phyloP scores from a whole-genome alignment of 306 rosid species.

The Glycyrrhiza uralensis region DNA sequence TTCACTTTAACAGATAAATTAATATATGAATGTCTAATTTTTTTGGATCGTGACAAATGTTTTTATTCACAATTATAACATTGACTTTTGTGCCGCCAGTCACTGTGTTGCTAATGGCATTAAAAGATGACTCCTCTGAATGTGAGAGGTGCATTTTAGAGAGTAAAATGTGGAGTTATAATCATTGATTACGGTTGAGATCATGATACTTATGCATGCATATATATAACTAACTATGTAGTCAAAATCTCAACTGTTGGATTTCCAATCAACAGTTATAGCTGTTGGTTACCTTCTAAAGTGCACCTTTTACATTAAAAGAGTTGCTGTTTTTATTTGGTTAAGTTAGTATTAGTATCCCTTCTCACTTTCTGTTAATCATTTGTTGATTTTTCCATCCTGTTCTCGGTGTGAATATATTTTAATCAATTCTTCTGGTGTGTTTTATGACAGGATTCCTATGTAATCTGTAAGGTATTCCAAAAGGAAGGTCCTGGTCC shows the following conservation, averaged over 20 bases:
- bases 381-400: neutral
- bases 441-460: constrained; percentile 49
- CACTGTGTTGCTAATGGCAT: neutral
- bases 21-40: neutral
- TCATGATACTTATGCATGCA: neutral
- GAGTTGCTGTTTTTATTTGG: neutral
- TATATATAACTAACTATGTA: neutral
- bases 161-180: neutral
- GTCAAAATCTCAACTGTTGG: neutral
- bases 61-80: neutral
- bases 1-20: neutral
- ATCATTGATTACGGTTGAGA: neutral
- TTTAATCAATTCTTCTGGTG: neutral
- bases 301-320: neutral
- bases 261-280: no score
- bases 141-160: neutral
- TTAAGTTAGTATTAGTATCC: neutral
- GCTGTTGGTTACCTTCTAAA: neutral
- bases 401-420: neutral
- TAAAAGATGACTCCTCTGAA: neutral
- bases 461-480: constrained; percentile 60
- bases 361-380: neutral
- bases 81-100: neutral
- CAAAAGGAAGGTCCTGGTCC: constrained; percentile 75
- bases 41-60: no score